These are phyloP conservation scores for Cladophialophora bantiana DNA, from an alignment of 2,329 filamentous ascomycete genomes.

Conservation along the genomic window DNA sequence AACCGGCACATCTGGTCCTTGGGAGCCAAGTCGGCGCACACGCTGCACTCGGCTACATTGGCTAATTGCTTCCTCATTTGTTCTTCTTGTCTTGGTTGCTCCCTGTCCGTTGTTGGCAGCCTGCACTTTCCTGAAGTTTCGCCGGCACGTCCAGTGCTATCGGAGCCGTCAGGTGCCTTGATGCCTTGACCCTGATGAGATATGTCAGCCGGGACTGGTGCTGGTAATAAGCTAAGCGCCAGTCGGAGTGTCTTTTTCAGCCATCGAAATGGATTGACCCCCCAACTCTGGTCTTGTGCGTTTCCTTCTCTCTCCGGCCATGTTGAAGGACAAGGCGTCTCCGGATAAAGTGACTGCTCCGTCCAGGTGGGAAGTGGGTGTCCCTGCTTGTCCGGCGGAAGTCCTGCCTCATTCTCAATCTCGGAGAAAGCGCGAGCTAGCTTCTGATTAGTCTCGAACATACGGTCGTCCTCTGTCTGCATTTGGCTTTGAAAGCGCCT, in stretches of 20 bases:
- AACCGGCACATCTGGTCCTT: conserved; percentile 2
- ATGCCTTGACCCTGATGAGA: neutral
- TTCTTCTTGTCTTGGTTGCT: neutral
- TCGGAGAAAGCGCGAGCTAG: conserved; percentile 1
- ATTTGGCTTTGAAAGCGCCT: neutral
- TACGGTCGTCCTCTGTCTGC: neutral
- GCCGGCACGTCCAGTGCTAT: neutral
- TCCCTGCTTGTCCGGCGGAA: neutral
- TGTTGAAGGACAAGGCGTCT: neutral
- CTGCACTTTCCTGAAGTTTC: neutral
- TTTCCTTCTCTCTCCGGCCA: neutral
- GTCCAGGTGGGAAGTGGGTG: neutral
- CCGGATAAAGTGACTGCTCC: neutral
- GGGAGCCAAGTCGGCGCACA: neutral
- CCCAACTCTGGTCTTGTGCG: neutral
- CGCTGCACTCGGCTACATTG: neutral
- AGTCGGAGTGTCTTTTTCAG: neutral
- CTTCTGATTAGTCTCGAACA: neutral
- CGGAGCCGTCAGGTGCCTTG: neutral
- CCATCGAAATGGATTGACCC: neutral
- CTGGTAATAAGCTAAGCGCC: neutral
- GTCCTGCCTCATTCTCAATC: neutral
- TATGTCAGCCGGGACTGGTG: neutral
- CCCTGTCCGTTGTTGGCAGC: neutral
- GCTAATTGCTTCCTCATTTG: neutral